Percentiles rank a stretch among this genome's conserved stretches.
Conservation (phyloP, 345 rosid species). For the Brassica carinata region DNA sequence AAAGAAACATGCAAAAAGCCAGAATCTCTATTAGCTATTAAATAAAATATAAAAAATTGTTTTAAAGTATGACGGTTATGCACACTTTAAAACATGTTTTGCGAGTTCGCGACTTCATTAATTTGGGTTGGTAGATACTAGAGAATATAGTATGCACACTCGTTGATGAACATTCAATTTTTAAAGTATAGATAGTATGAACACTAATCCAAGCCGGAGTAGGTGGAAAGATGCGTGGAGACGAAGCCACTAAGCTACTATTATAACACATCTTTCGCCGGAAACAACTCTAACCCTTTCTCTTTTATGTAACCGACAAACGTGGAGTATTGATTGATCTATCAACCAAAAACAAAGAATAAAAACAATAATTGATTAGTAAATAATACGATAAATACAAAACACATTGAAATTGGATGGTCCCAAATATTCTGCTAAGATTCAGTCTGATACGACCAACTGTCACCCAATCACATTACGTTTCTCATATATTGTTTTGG, state of each 20-base stretch:
- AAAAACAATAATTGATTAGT: neutral
- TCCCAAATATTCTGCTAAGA: constrained; percentile 26
- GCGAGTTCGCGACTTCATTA: neutral
- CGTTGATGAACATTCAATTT: neutral
- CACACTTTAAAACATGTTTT: neutral
- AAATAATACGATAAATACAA: neutral
- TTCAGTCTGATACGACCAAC: constrained; percentile 30
- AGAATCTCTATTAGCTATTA: neutral
- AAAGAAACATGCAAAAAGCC: neutral
- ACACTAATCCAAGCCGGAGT: neutral
- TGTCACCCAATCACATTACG: constrained; percentile 15
- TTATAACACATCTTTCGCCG: neutral
- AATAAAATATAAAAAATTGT: neutral
- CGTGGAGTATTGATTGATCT: neutral
- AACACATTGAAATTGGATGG: constrained; percentile 11
- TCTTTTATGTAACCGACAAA: neutral
- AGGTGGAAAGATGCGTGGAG: neutral
- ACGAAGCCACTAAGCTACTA: neutral
- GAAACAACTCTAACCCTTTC: neutral
- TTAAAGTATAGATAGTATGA: neutral
- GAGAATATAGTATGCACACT: neutral
- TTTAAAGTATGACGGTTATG: neutral
- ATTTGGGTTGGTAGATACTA: neutral
- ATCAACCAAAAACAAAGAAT: neutral
- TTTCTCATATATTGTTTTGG: constrained; percentile 15